Base-by-base conservation (phyloP, 495 filamentous ascomycete species). In the Penicillium paradoxum region DNA sequence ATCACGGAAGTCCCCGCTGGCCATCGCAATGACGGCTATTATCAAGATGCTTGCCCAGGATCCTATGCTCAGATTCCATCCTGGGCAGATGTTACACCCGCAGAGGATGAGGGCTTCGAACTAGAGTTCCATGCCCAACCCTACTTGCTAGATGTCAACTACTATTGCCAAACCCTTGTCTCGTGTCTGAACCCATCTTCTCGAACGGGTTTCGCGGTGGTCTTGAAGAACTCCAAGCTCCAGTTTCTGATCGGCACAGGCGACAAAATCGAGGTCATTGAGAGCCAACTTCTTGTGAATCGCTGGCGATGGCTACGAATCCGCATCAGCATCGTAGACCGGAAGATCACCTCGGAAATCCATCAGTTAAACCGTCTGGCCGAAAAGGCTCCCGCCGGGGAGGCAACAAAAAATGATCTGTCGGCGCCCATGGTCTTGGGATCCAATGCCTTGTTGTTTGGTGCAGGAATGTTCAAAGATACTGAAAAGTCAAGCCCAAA, bases 261-360 rank as follows among this genome's bases (percentile, higher is more conserved):
- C 2, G 15, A 29, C 11, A 33, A 10, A 7, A 19, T 46, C 8
- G 25, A 46, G 24, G 24, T 46, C 4, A 30, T 46, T 11, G 1
- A 46, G 9, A 46, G 43, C 24, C 25, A 46, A 13, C 6, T 29
- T 11, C 15, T 29, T 6, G 43, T 46, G 2, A 46, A 46, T 22
- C 43, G 43, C 14, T 46, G 43, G 43, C 27, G 43, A 6, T 46
- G 43, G 43, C 43, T 46, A 11, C 14, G n/a, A 33, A 13, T 46
- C 43, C n/a, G 15, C n/a, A 3, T 46, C 15, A 46, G 27, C 14
- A 10, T 46, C 8, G 9, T 33, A 3, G 17, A 41, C 21, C 10
- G 21, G 1, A 41, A 14, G 4, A 22, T 41, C 39, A 41, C 39
- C 13, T 41, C 19, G 4, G 21, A n/a, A 6, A 25, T 41, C 5